A percentile compares a stretch with the other conserved stretches of the same genome.
These are phyloP conservation scores for Porcisia hertigi DNA, from an alignment of 208 protist species.

Conservation along the genomic window DNA sequence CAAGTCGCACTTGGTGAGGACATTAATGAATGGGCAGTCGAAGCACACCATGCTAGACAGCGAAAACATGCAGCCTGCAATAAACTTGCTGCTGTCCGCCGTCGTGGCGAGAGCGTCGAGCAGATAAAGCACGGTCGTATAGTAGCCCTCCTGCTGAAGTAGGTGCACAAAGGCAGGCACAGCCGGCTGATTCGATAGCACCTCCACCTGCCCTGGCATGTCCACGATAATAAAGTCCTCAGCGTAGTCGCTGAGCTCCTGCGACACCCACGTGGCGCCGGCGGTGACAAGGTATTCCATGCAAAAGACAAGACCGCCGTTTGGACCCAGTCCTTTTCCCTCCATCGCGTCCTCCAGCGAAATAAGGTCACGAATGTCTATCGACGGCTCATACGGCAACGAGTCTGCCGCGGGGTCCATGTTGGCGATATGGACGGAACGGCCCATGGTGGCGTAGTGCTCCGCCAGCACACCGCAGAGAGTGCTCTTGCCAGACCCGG, in stretches of 20 bases:
- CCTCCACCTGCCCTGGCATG: slow-evolving; percentile 99
- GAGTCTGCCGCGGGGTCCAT: slow-evolving; percentile 98
- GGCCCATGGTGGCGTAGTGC: slow-evolving; percentile 82
- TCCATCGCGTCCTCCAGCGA: slow-evolving; percentile 93
- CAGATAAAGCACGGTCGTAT: slow-evolving; percentile 85
- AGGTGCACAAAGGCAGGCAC: slow-evolving; percentile 87
- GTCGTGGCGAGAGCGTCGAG: slow-evolving; percentile 85
- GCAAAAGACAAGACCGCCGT: slow-evolving; percentile 98
- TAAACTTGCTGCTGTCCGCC: slow-evolving; percentile 89
- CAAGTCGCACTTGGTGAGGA: slow-evolving; percentile 91
- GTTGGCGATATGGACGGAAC: slow-evolving; percentile 96
- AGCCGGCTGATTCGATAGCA: slow-evolving; percentile 96
- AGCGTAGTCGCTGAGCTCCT: slow-evolving; percentile 92
- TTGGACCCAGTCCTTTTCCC: slow-evolving; percentile 95
- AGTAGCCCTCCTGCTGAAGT: slow-evolving; percentile 85
- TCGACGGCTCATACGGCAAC: slow-evolving; percentile 84
- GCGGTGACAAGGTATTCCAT: slow-evolving; percentile 97
- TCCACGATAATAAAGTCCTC: slow-evolving; percentile 99
- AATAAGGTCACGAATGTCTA: slow-evolving; percentile 96
- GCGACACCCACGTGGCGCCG: slow-evolving; percentile 94
- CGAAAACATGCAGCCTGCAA: slow-evolving; percentile 88
- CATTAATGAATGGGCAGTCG: slow-evolving; percentile 91
- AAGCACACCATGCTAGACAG: slow-evolving; percentile 92
- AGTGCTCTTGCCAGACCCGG: slow-evolving; percentile 93
- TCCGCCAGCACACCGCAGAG: slow-evolving; percentile 83